phyloP scores from a whole-genome alignment of 73 alveolate species.

The Blepharisma stoltei region DNA sequence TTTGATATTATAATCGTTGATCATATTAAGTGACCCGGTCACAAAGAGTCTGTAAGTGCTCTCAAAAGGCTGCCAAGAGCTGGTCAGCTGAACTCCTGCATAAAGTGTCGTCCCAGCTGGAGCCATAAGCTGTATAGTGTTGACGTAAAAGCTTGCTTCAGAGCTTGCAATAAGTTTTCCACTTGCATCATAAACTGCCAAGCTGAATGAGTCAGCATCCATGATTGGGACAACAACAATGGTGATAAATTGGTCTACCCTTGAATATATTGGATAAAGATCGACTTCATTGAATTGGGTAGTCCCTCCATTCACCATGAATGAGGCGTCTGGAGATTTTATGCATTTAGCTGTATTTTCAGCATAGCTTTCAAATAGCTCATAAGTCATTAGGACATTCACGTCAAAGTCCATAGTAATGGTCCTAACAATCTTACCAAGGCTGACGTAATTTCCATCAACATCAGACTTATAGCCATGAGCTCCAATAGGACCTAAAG shows the following conservation, averaged over 20 bases:
- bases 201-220: conserved; percentile 3
- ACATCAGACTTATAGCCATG: conserved; percentile 32
- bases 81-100: conserved; percentile 9
- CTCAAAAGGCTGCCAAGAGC: background rate
- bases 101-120: conserved; percentile 20
- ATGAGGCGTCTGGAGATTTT: conserved; percentile 16
- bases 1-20: too few relatives aligned
- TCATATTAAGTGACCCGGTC: conserved; percentile 19
- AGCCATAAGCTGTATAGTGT: conserved; percentile 26
- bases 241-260: conserved; percentile 17
- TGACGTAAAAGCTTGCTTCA: conserved; percentile 13
- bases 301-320: conserved; percentile 19
- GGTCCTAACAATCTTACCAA: conserved; percentile 11
- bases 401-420: conserved; percentile 42
- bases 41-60: conserved; percentile 31
- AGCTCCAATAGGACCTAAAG: conserved; percentile 31
- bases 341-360: background rate
- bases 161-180: conserved; percentile 33
- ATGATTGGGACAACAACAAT: conserved; percentile 32
- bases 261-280: background rate
- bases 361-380: conserved; percentile 27
- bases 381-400: background rate
- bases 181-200: conserved; percentile 15
- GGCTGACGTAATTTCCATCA: conserved; percentile 34
- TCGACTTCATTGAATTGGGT: background rate